Conservation (phyloP, 1,284 basidiomycete species). For the Ustilago nuda region DNA sequence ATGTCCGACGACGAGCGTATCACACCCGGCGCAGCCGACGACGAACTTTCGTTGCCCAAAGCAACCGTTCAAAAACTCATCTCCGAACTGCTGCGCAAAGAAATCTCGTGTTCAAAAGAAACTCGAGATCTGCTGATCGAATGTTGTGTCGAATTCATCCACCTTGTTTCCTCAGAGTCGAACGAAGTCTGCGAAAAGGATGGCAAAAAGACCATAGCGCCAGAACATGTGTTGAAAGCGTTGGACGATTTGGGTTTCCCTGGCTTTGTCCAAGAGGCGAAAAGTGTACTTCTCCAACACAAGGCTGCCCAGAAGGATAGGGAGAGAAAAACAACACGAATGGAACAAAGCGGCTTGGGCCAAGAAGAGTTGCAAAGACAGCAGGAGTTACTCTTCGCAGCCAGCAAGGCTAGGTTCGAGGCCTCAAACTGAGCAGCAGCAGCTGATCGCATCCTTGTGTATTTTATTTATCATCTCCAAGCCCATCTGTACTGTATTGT, state of each 20-base stretch:
- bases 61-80: constrained; percentile 99
- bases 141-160: constrained; percentile 99
- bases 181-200: constrained; percentile 98
- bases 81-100: constrained; percentile 85
- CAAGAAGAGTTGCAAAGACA: constrained; percentile 87
- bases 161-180: constrained; percentile 94
- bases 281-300: constrained; percentile 91
- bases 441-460: background rate
- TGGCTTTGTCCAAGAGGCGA: constrained; percentile 85
- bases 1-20: constrained; percentile 90
- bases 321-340: constrained; percentile 77
- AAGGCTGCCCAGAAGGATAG: constrained; percentile 86
- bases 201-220: constrained; percentile 99
- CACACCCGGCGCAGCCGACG: constrained; percentile 75
- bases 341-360: constrained; percentile 88
- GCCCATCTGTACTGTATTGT: no score
- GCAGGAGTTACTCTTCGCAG: constrained; percentile 91
- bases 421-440: constrained; percentile 60
- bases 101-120: constrained; percentile 92
- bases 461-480: background rate
- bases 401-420: constrained; percentile 76
- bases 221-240: constrained; percentile 93
- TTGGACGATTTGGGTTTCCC: constrained; percentile 93
- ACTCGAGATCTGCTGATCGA: constrained; percentile 96
- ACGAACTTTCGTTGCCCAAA: constrained; percentile 93